Conservation (phyloP, 2,329 filamentous ascomycete species). For the Atkinsonella hypoxylon region DNA sequence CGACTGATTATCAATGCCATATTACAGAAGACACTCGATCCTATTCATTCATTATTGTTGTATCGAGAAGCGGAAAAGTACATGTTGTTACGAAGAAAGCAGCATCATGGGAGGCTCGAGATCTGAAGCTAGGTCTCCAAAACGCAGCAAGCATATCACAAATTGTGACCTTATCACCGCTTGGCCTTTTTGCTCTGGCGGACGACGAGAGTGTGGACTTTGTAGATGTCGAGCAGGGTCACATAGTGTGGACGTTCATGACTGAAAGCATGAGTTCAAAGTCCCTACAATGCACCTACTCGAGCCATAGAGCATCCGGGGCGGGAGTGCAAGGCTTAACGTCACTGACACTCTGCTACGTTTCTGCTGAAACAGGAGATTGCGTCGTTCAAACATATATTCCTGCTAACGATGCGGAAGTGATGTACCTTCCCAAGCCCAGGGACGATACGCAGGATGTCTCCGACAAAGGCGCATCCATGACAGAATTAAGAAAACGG, state of each 20-base stretch:
- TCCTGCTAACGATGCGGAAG: slow-evolving; percentile 38
- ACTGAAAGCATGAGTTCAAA: slow-evolving; percentile 46
- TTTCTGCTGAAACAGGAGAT: slow-evolving; percentile 44
- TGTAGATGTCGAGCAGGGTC: slow-evolving; percentile 28
- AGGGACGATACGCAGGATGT: slow-evolving; percentile 25
- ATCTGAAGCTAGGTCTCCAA: slow-evolving; percentile 27
- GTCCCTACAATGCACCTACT: slow-evolving; percentile 49
- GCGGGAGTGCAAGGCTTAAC: slow-evolving; percentile 45
- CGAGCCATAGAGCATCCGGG: slow-evolving; percentile 27
- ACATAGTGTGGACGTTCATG: slow-evolving; percentile 48
- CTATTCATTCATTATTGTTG: not conserved
- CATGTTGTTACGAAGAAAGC: slow-evolving; percentile 12
- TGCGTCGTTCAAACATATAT: slow-evolving; percentile 54
- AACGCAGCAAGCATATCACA: slow-evolving; percentile 39
- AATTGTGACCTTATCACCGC: slow-evolving; percentile 44
- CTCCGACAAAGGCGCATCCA: slow-evolving; percentile 39
- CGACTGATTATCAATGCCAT: not conserved
- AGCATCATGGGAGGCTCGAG: slow-evolving; percentile 36
- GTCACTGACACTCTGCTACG: slow-evolving; percentile 54
- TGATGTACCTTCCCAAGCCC: slow-evolving; percentile 41
- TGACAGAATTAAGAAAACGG: slow-evolving; percentile 37
- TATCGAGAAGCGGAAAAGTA: slow-evolving; percentile 4
- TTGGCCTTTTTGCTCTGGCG: slow-evolving; percentile 50
- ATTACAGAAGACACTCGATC: not conserved
- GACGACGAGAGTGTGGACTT: slow-evolving; percentile 48